phyloP scores from a whole-genome alignment of 495 filamentous ascomycete genomes.

The Ramalina intermedia region DNA sequence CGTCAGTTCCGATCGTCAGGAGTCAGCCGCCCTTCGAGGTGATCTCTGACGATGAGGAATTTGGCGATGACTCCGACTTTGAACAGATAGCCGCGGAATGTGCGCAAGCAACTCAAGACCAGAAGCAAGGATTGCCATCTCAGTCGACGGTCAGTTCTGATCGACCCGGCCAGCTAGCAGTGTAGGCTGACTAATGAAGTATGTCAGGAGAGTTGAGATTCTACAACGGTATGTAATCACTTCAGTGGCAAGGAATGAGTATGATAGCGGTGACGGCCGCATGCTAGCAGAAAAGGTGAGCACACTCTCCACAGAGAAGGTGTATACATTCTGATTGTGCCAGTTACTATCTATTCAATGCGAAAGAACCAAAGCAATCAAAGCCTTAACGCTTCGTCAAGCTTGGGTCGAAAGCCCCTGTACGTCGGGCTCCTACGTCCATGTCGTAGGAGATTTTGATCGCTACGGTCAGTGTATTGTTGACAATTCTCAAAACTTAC shows the following conservation, averaged over 20 bases:
- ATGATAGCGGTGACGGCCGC: constrained; percentile 45
- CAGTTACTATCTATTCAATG: constrained; percentile 65
- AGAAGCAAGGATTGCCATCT: constrained; percentile 3
- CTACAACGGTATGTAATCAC: constrained; percentile 76
- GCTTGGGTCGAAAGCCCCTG: constrained; percentile 74
- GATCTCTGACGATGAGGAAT: constrained; percentile 41
- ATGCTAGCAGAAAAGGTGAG: constrained; percentile 3
- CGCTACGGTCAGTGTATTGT: constrained; percentile 50
- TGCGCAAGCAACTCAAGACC: constrained; percentile 19
- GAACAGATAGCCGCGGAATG: constrained; percentile 42
- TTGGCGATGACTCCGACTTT: constrained; percentile 56
- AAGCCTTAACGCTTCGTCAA: constrained; percentile 62
- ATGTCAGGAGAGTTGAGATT: constrained; percentile 41
- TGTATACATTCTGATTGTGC: constrained; percentile 15
- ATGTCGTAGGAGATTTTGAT: constrained; percentile 71
- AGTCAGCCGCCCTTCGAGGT: constrained; percentile 1
- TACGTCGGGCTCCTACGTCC: constrained; percentile 57
- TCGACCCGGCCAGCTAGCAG: background rate
- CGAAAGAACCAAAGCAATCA: constrained; percentile 49
- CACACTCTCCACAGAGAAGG: background rate
- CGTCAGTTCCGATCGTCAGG: no score
- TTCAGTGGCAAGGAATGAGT: constrained; percentile 51
- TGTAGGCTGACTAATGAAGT: constrained; percentile 23
- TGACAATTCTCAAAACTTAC: constrained; percentile 64
- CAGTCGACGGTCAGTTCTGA: constrained; percentile 34